Conservation (phyloP, 2,329 filamentous ascomycete species). For the Corniculantispora saksenae region DNA sequence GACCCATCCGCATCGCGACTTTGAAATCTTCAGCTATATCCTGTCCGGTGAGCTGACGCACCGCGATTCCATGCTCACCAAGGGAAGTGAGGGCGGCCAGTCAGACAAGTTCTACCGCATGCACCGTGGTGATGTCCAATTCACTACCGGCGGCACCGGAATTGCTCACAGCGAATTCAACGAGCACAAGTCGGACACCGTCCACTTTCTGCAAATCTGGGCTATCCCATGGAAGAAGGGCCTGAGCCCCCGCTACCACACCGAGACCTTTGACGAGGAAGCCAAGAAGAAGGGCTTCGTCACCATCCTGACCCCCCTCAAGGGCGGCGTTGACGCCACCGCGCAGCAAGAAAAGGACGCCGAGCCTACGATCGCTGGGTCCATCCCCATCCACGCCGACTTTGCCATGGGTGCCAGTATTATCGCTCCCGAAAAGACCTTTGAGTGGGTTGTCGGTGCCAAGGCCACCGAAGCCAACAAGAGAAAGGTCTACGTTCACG, state of each 20-base stretch:
- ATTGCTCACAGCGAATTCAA: constrained; percentile 84
- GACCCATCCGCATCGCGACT: constrained; percentile 81
- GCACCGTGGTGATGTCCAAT: constrained; percentile 81
- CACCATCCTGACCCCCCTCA: constrained; percentile 73
- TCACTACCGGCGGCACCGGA: constrained; percentile 82
- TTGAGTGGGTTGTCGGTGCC: constrained; percentile 72
- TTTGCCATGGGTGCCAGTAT: constrained; percentile 80
- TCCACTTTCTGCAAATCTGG: constrained; percentile 91
- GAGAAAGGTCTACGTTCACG: constrained; percentile 77
- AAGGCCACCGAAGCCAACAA: constrained; percentile 52
- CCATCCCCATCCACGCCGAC: constrained; percentile 83
- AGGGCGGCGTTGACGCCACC: constrained; percentile 64
- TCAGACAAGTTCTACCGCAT: constrained; percentile 70
- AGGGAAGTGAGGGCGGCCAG: constrained; percentile 59
- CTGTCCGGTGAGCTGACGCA: constrained; percentile 85
- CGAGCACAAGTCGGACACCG: constrained; percentile 67
- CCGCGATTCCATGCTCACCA: constrained; percentile 80
- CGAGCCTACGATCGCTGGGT: constrained; percentile 60
- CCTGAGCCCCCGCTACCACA: constrained; percentile 75
- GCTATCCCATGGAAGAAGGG: constrained; percentile 74
- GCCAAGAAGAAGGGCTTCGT: constrained; percentile 71
- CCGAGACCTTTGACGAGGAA: constrained; percentile 69
- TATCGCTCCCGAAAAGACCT: constrained; percentile 63
- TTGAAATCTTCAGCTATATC: constrained; percentile 88
- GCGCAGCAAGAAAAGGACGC: constrained; percentile 63